Conservation (phyloP, 345 rosid genomes). For the Mallotus nudiflorus region DNA sequence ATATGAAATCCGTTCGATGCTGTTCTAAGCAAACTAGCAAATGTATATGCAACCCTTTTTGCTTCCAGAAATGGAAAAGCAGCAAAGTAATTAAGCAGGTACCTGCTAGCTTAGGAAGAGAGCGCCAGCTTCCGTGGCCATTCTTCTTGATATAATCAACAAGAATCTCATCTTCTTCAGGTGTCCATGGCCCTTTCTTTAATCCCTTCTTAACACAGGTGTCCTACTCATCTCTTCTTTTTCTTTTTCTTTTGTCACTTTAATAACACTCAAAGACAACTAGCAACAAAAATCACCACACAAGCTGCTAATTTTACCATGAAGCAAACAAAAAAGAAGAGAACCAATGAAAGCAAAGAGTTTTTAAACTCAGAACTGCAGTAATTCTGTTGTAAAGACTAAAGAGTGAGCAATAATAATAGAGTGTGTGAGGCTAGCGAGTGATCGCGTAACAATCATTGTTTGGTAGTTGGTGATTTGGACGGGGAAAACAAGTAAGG, state of each 20-base stretch:
- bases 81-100: not conserved
- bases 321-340: too few species aligned
- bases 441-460: too few species aligned
- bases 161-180: too few species aligned
- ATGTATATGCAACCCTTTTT: not conserved
- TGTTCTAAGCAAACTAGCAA: not conserved
- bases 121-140: constrained; percentile 45
- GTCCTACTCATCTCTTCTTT: constrained; percentile 34
- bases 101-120: constrained; percentile 39
- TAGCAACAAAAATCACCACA: constrained; percentile 4
- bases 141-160: constrained; percentile 26
- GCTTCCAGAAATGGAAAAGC: not conserved
- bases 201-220: constrained; percentile 40
- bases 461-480: too few species aligned
- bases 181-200: constrained; percentile 43
- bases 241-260: not conserved
- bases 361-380: too few species aligned
- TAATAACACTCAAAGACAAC: not conserved
- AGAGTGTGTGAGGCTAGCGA: too few species aligned
- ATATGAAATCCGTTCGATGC: too few species aligned
- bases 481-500: too few species aligned
- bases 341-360: not conserved
- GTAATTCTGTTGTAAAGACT: too few species aligned
- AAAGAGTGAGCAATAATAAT: not conserved
- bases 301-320: not conserved